A percentile compares a stretch with the other conserved stretches of the same genome.
phyloP scores from a whole-genome alignment of 1,139 yeast species.

The Candida sojae region DNA sequence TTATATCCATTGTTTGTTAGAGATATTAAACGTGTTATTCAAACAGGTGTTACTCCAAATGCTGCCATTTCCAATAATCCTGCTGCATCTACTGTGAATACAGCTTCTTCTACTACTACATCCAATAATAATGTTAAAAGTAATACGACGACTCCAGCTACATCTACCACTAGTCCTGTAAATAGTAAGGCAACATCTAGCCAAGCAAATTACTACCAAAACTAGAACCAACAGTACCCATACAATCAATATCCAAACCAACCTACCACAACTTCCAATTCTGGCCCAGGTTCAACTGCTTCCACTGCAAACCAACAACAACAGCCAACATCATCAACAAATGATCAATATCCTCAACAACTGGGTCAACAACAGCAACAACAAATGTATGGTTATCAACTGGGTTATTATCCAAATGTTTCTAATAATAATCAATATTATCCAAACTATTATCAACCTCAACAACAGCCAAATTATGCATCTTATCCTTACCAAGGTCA shows the following conservation, averaged over 20 bases:
- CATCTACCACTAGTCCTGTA: slow-evolving; percentile 11
- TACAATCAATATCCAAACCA: slow-evolving; percentile 5
- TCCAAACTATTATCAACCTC: slow-evolving; percentile 18
- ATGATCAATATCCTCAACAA: slow-evolving; percentile 9
- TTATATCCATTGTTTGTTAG: slow-evolving; percentile 50
- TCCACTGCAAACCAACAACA: slow-evolving; percentile 13
- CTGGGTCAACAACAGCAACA: slow-evolving; percentile 15
- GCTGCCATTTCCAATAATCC: slow-evolving; percentile 15
- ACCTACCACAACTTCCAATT: neutral
- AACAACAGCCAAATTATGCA: slow-evolving; percentile 5
- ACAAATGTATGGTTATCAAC: slow-evolving; percentile 20
- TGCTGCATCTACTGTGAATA: slow-evolving; percentile 14
- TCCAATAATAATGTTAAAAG: slow-evolving; percentile 3
- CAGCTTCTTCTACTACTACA: slow-evolving; percentile 14
- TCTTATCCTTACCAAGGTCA: neutral
- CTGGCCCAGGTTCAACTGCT: neutral
- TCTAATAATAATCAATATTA: slow-evolving; percentile 16
- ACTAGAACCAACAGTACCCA: slow-evolving; percentile 16
- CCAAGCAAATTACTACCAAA: slow-evolving; percentile 18
- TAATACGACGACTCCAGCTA: slow-evolving; percentile 11
- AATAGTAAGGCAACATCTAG: slow-evolving; percentile 13
- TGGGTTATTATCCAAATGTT: slow-evolving; percentile 16
- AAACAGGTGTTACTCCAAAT: slow-evolving; percentile 49
- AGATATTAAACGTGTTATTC: slow-evolving; percentile 56
- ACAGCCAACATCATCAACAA: slow-evolving; percentile 14